Evolutionary conservation across 306 rosid species (phyloP).

Genomic region (Cucurbita ficifolia): DNA sequence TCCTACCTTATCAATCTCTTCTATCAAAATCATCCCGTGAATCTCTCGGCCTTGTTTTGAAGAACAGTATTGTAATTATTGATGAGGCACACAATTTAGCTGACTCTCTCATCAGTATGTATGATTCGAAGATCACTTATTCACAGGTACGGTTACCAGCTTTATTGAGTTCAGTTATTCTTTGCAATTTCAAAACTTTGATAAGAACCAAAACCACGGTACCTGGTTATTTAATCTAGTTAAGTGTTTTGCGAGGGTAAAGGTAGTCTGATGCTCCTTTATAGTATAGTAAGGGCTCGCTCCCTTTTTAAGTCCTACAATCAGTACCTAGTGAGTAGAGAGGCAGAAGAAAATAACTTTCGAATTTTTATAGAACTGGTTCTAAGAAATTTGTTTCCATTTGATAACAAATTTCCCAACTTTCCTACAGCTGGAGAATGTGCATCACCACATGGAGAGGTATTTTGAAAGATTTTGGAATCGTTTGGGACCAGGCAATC

Average conservation of each 20-base stretch:
- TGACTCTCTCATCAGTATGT: constrained; percentile 83
- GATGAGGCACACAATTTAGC: constrained; percentile 96
- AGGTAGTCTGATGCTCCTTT: too few species aligned
- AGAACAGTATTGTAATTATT: constrained; percentile 58
- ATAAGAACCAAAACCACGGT: background rate
- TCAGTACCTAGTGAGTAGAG: background rate
- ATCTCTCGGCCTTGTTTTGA: constrained; percentile 77
- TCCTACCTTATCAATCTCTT: constrained; percentile 92
- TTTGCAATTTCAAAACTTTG: background rate
- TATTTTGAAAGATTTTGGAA: constrained; percentile 61
- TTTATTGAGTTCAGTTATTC: background rate
- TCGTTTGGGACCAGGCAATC: constrained; percentile 78
- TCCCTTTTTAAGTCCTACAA: background rate
- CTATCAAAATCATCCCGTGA: constrained; percentile 89
- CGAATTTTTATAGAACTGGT: background rate
- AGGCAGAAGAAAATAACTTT: background rate
- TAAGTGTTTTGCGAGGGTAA: background rate
- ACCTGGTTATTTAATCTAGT: background rate
- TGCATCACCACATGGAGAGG: constrained; percentile 48
- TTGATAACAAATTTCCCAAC: constrained; percentile 3
- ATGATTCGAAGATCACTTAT: constrained; percentile 57
- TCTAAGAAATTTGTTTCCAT: constrained; percentile 6
- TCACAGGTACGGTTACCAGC: constrained; percentile 40
- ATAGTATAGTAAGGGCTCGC: too few species aligned
- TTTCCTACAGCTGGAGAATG: constrained; percentile 60